Evolutionary conservation across 805 yeast genomes (phyloP), one percentile per base, ranked within the genome.

Genomic region (Dipodascopsis uninucleata): DNA sequence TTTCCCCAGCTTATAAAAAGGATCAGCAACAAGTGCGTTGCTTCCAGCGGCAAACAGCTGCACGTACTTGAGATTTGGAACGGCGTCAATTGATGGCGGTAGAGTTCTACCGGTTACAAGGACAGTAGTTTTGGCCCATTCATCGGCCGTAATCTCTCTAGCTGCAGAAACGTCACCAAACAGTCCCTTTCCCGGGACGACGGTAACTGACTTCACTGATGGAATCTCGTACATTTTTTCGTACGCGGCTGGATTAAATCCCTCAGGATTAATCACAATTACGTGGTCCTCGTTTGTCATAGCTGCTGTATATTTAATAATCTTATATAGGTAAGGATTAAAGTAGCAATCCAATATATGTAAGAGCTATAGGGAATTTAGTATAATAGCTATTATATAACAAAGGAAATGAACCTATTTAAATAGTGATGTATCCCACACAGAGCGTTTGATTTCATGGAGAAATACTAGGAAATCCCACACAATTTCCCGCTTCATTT

Each of bases 31-130:
- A n/a, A 52, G 25, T 35, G 39, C 41, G 24, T 54, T 56, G 17
- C 41, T 36, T 9, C 58, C 58, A 6, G 58, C 57, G 9, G 57
- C 44, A 32, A 37, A 46, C 29, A 52, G 39, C 33, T 54, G 58
- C 34, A 54, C 39, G 25, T 38, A 42, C 26, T 53, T 50, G 33
- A 54, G 43, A 17, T 54, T 46, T 23, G 57, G 57, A 18, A 47
- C 57, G 8, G 44, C 48, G n/a, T 44, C 56, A n/a, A 28, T 25
- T 9, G 42, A 33, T 4, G 56, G 56, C 3, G 57, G 56, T 10
- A 53, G 39, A 2, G 25, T 26, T 9, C 22, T n/a, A 17, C 45
- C 43, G 16, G 53, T 39, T 12, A 50, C 1, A 3, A 50, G 29
- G 8, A 50, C 37, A 33, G 55, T 50, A n/a, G 39, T 24, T 12